Evolutionary conservation across 805 yeast species (phyloP).

Genomic region (Tetrapisispora pingtungensis): DNA sequence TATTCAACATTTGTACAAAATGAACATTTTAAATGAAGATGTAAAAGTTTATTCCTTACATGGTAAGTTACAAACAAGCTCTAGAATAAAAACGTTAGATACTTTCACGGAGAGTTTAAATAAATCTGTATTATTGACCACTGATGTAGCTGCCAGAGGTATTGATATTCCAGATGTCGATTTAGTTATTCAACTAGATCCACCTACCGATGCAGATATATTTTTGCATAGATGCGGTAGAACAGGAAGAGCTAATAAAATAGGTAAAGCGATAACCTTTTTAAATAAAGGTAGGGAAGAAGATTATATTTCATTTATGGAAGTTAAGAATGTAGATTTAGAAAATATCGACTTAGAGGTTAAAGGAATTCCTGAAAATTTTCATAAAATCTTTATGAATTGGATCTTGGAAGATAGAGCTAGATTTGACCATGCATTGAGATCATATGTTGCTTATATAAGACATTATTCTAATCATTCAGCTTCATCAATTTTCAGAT

Average conservation of each 20-base stretch:
- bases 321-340: conserved; percentile 54
- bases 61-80: conserved; percentile 77
- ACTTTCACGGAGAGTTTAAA: conserved; percentile 41
- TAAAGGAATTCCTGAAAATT: conserved; percentile 8
- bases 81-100: conserved; percentile 64
- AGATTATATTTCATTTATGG: conserved; percentile 71
- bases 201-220: conserved; percentile 87
- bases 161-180: conserved; percentile 93
- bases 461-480: conserved; percentile 80
- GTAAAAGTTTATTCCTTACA: conserved; percentile 63
- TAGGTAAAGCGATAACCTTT: conserved; percentile 71
- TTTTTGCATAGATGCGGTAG: conserved; percentile 92
- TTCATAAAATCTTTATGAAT: conserved; percentile 27
- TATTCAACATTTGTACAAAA: conserved; percentile 34
- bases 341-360: conserved; percentile 27
- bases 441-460: conserved; percentile 73
- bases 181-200: conserved; percentile 84
- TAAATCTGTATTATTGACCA: conserved; percentile 67
- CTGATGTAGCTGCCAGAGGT: conserved; percentile 98
- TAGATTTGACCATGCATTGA: conserved; percentile 70
- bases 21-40: conserved; percentile 20
- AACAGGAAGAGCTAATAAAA: conserved; percentile 84
- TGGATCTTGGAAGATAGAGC: conserved; percentile 70
- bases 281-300: conserved; percentile 68
- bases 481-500: conserved; percentile 78